Evolutionary conservation across 805 yeast species (phyloP).

Genomic region (Yarrowia sp.): DNA sequence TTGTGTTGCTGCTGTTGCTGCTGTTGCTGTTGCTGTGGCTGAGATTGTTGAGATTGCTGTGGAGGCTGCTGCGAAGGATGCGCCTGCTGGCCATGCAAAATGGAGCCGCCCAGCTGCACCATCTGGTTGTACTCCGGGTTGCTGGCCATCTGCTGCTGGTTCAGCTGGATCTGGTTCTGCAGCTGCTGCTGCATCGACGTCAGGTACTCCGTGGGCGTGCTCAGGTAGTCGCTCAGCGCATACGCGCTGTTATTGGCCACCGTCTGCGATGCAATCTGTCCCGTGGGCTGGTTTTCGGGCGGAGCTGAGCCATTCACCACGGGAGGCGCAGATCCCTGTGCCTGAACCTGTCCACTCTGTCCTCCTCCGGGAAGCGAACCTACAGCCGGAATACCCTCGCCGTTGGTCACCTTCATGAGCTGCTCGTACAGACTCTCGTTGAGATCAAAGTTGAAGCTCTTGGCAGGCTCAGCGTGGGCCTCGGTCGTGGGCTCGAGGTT

Average conservation of each 20-base stretch:
- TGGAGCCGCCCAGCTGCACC: slow-evolving; percentile 12
- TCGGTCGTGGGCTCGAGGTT: slow-evolving; percentile 67
- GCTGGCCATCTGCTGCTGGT: slow-evolving; percentile 19
- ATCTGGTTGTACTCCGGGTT: slow-evolving; percentile 17
- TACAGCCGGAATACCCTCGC: background rate
- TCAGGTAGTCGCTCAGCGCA: slow-evolving; percentile 22
- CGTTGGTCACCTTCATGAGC: slow-evolving; percentile 30
- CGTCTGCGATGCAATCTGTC: background rate
- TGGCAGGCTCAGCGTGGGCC: slow-evolving; percentile 69
- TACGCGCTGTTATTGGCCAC: slow-evolving; percentile 11
- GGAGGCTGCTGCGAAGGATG: background rate
- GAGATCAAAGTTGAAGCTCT: slow-evolving; percentile 65
- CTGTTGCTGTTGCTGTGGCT: background rate
- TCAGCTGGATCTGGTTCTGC: slow-evolving; percentile 14
- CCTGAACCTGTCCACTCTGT: background rate
- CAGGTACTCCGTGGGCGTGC: slow-evolving; percentile 26
- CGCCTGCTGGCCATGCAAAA: slow-evolving; percentile 1
- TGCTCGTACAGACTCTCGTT: slow-evolving; percentile 41
- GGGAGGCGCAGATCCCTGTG: background rate
- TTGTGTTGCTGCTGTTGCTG: background rate
- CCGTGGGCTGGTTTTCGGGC: background rate
- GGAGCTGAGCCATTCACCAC: background rate
- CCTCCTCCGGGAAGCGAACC: background rate
- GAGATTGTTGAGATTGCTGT: background rate
- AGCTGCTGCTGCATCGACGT: slow-evolving; percentile 25